Base-by-base conservation (phyloP, 371 early-diverging fungal genomes). In the Apophysomyces variabilis region DNA sequence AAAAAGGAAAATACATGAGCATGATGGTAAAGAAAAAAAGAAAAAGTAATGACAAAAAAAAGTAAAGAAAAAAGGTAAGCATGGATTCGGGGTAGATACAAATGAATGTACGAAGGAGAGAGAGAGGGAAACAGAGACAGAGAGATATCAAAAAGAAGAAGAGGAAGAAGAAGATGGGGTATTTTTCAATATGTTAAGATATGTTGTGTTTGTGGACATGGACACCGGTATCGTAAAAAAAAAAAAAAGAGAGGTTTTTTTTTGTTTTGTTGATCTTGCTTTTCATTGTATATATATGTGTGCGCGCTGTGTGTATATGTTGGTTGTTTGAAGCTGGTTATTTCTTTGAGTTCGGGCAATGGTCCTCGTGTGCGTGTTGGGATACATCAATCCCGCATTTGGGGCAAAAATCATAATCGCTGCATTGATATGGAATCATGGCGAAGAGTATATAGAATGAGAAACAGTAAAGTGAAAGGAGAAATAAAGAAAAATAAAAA, bases 381-480 rank as follows among this genome's bases (percentile, higher is more conserved):
- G 67, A 57, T 11, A 62, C 58, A 38, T 66, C 67, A 37, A 66
- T 62, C 37, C 67, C 67, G 57, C 67, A 66, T 46, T 43, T 43
- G 13, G 67, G 67, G 58, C 67, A 66, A 35, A 66, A 66, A 1
- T 61, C 43, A 36, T 43, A 61, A 12, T 61, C 54, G 21, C 18
- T 11, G 21, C 54, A 50, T 50, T 50, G 54, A 26, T 50, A 26
- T 50, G 54, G 54, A 18, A 1, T 8, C 54, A 50, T 50, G 54
- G 47, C 7, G 18, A 14, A n/a, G 16, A n/a, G 11, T 47, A n/a
- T 13, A 47, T 47, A 47, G 14, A 43, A 9, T 12, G 43, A 4
- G 43, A 43, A 14, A 43, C 1, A 43, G 43, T 12, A 14, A 43
- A 14, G 14, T 9, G 14, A 14, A 43, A 14, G 14, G 43, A 43